Evolutionary conservation across 495 filamentous ascomycete genomes (phyloP), one percentile per base, ranked within the genome.

Genomic region (Xylaria longipes): DNA sequence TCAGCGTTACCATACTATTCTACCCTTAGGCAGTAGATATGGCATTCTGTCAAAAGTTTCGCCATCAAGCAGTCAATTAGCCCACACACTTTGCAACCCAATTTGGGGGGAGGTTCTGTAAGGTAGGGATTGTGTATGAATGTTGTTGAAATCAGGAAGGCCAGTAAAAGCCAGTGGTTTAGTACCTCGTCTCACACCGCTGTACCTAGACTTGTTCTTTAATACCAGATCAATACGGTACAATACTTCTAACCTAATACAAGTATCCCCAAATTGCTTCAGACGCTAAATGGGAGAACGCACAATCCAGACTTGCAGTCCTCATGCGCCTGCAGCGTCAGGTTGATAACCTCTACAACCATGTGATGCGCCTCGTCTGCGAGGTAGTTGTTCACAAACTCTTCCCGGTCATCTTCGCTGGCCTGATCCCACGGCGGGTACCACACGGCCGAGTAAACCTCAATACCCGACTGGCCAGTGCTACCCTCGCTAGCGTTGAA

Each of bases 291-390:
- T n/a, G 65, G 50, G 2, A 68, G 45, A 3, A 70, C 68, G 14
- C 68, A 70, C 29, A 62, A 22, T 43, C 68, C 68, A 9, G 68
- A 61, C 22, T 60, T 50, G 50, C 68, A 70, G 58, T 79, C 77
- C 35, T 72, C 71, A 63, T 76, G 71, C 15, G 75, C 74, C 52
- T 78, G 70, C 29, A 76, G 65, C 0, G 75, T 76, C 63, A 77
- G 58, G 52, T 79, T 79, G 33, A 79, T 72, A 37, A 79, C 74
- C 67, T 77, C 75, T 17, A 74, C 75, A 6, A 79, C 65, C 75
- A 77, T 77, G 48, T 79, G 77, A 20, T 73, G 71, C 56, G 73
- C 61, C 71, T 77, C 75, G n/a, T 73, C 58, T 0, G 73, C 72
- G 1, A 77, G 46, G 15, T 76, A 71, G 4, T 74, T 71, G 11